Conservation (phyloP, 2,329 filamentous ascomycete genomes). For the Paecilomyces niveus region DNA sequence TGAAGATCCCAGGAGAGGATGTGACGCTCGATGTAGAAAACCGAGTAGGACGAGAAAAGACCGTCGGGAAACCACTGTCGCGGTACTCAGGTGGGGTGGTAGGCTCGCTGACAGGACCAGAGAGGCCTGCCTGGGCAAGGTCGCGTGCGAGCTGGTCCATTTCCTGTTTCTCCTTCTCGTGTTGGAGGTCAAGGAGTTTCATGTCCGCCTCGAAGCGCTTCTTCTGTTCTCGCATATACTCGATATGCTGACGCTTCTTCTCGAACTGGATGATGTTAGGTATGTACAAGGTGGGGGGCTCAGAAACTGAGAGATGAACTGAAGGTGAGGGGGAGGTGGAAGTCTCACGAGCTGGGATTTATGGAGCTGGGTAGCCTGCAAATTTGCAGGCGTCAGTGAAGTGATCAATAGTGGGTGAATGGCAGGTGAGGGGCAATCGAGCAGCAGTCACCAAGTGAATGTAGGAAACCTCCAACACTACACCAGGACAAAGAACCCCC, state of each 20-base stretch:
- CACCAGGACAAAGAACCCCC: background rate
- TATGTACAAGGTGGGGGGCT: constrained; percentile 1
- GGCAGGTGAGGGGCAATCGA: constrained; percentile 1
- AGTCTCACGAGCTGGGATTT: constrained; percentile 17
- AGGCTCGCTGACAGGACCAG: constrained; percentile 83
- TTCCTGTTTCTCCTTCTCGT: constrained; percentile 74
- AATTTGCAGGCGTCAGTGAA: constrained; percentile 3
- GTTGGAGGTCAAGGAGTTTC: constrained; percentile 79
- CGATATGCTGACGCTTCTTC: constrained; percentile 89
- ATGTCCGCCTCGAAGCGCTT: constrained; percentile 88
- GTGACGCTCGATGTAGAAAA: constrained; percentile 85
- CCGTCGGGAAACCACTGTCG: constrained; percentile 70
- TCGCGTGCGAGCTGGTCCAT: constrained; percentile 80
- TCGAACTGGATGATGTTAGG: constrained; percentile 59
- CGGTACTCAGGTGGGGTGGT: constrained; percentile 93
- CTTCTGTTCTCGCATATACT: constrained; percentile 81
- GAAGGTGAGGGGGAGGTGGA: constrained; percentile 2
- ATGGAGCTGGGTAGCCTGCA: constrained; percentile 18
- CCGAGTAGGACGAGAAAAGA: constrained; percentile 76
- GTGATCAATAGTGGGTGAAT: constrained; percentile 1
- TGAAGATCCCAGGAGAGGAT: constrained; percentile 69
- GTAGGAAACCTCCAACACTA: background rate
- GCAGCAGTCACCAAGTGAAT: constrained; percentile 1
- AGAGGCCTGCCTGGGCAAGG: constrained; percentile 50
- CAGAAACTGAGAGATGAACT: constrained; percentile 8